These are phyloP conservation scores for Neophaeococcomyces mojaviensis DNA, from an alignment of 2,329 filamentous ascomycete species.

Conservation along the genomic window DNA sequence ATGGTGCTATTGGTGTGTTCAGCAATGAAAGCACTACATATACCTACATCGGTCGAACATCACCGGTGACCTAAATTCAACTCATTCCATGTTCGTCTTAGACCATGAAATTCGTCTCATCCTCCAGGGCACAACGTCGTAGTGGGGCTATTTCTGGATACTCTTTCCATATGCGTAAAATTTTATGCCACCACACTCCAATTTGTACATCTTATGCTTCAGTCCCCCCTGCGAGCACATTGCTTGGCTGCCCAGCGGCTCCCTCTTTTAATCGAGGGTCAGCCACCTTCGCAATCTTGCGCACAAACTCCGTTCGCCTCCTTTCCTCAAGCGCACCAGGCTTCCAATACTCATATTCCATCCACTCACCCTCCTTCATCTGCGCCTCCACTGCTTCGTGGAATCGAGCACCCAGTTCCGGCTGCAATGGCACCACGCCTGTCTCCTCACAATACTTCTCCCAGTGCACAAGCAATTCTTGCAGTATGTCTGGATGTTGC, in stretches of 20 bases:
- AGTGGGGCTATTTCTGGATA: too few species aligned
- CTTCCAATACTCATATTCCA: slow-evolving; percentile 60
- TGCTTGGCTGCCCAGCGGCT: slow-evolving; percentile 9
- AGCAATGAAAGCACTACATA: too few species aligned
- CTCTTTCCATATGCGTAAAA: too few species aligned
- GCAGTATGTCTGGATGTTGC: slow-evolving; percentile 36
- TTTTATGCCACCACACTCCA: too few species aligned
- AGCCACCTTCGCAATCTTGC: slow-evolving; percentile 18
- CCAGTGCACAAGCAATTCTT: slow-evolving; percentile 47
- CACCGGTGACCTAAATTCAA: too few species aligned
- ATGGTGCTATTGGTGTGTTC: too few species aligned
- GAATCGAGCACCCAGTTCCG: slow-evolving; percentile 48
- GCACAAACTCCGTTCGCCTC: slow-evolving; percentile 31
- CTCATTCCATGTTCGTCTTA: too few species aligned
- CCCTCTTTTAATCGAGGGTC: slow-evolving; percentile 17
- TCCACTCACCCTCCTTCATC: slow-evolving; percentile 60
- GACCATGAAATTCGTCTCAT: too few species aligned
- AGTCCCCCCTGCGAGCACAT: slow-evolving; percentile 1
- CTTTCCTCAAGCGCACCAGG: slow-evolving; percentile 44
- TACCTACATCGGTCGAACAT: too few species aligned
- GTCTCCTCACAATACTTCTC: slow-evolving; percentile 33
- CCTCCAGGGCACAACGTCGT: too few species aligned
- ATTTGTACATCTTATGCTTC: too few species aligned
- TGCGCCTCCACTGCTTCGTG: slow-evolving; percentile 55
- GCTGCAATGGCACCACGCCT: slow-evolving; percentile 42